Evolutionary conservation across 2,329 filamentous ascomycete species (phyloP).

Genomic region (Moelleriella libera): DNA sequence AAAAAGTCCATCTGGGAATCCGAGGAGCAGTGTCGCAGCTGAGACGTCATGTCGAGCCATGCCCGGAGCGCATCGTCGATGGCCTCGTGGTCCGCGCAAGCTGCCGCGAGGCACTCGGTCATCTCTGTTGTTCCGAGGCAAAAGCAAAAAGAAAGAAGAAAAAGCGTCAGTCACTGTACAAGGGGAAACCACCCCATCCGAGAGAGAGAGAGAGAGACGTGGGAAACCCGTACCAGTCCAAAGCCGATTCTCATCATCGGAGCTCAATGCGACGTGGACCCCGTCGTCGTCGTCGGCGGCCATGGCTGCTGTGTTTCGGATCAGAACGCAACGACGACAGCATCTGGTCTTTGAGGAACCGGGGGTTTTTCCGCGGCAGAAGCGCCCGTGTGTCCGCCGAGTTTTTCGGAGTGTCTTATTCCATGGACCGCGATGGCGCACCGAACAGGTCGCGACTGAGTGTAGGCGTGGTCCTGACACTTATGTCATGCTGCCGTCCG

Average conservation of each 20-base stretch:
- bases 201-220: background rate
- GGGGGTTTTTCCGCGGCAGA: background rate
- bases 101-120: constrained; percentile 27
- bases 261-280: constrained; percentile 26
- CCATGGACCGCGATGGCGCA: background rate
- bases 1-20: constrained; percentile 66
- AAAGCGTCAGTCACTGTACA: background rate
- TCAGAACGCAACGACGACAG: constrained; percentile 14
- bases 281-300: constrained; percentile 47
- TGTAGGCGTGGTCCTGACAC: background rate
- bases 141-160: background rate
- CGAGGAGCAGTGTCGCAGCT: constrained; percentile 62
- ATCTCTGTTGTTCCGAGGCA: constrained; percentile 24
- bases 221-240: constrained; percentile 56
- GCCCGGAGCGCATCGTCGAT: constrained; percentile 77
- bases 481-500: background rate
- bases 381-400: background rate
- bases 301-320: constrained; percentile 25
- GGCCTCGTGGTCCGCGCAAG: constrained; percentile 37
- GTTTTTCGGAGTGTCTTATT: too few relatives aligned
- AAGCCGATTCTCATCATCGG: constrained; percentile 74
- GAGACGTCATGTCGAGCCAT: constrained; percentile 68
- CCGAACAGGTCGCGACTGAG: background rate
- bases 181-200: too few relatives aligned
- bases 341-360: constrained; percentile 16